A percentile compares a stretch with the other conserved stretches of the same genome.
Conservation (phyloP, 177 flowering plant genomes). For the Vitis hybrid region DNA sequence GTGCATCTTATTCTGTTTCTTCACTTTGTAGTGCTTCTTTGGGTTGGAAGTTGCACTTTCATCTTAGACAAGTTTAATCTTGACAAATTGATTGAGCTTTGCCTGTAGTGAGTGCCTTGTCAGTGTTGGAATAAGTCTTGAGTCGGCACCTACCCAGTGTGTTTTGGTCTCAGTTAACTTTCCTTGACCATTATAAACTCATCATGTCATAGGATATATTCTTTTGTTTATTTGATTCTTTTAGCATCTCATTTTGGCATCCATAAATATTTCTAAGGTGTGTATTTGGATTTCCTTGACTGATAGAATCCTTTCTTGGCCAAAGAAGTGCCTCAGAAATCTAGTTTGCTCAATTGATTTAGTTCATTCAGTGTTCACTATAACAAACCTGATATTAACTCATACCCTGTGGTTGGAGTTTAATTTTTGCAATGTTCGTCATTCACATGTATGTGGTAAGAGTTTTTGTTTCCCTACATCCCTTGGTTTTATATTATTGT, state of each 20-base stretch:
- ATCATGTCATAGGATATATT: too few relatives aligned
- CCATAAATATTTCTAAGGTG: too few relatives aligned
- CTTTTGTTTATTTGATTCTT: too few relatives aligned
- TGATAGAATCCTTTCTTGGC: too few relatives aligned
- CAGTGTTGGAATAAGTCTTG: not conserved
- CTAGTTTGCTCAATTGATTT: too few relatives aligned
- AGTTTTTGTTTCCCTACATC: slow-evolving; percentile 32
- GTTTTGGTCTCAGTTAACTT: too few relatives aligned
- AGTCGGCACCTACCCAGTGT: not conserved
- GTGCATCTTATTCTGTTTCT: slow-evolving; percentile 9
- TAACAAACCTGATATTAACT: too few relatives aligned
- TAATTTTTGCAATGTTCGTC: not conserved
- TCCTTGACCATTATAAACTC: too few relatives aligned
- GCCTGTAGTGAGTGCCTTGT: slow-evolving; percentile 4
- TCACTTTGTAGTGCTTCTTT: slow-evolving; percentile 6
- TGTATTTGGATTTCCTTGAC: too few relatives aligned
- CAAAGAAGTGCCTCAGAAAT: too few relatives aligned
- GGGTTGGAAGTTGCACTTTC: not conserved
- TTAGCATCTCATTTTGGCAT: too few relatives aligned
- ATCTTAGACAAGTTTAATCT: not conserved
- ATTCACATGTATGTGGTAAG: slow-evolving; percentile 14
- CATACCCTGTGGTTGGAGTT: not conserved
- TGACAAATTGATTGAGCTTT: not conserved
- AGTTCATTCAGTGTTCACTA: too few relatives aligned
- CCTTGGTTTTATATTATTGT: slow-evolving; percentile 25